Base-by-base conservation (phyloP, 148 eudicot genomes). In the Camellia granthamiana region DNA sequence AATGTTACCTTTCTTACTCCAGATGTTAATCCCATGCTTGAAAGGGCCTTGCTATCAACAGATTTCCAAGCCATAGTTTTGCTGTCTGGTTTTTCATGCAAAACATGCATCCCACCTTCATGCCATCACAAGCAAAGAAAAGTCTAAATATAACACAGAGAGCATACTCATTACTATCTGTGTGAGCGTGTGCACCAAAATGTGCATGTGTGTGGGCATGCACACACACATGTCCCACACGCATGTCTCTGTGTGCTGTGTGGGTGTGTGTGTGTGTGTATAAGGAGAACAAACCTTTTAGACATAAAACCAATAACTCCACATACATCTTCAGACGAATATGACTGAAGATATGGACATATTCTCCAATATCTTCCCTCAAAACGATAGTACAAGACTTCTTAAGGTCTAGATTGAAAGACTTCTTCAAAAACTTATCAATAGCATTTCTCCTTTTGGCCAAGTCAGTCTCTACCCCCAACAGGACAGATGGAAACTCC, bases 321-420 rank as follows among this genome's bases (percentile, higher is more conserved):
- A 95, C 85, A 83, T 87, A 85, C 97, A 95, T 95, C 89, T 93
- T 93, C 79, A 95, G 93, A 74, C 99, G 97, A 82, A 95, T 93
- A 83, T 95, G 99, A 77, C 87, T 84, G 81, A 95, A 95, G 63
- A 95, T 65, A 81, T 95, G 99, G 69, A 89, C 84, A 83, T 87
- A 93, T 83, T 89, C 97, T 78, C 97, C 99, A 74, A 95, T 91
- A 81, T 95, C 89, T 81, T 92, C 91, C 81, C 99, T 89, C 79
- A 78, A 84, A 65, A 91, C 81, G 69, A 91, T 84, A 76, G 73
- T 78, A 70, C 85, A 88, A 56, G 89, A 84, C 83, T 84, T 84
- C 75, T 80, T 82, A 49, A 78, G 69, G 59, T 90, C 92, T 49
- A 95, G 82, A 84, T 84, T 85, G 70, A 93, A 93, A 44, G 89